Base-by-base conservation (phyloP, 2,329 filamentous ascomycete genomes). In the Apiospora malaysiana region DNA sequence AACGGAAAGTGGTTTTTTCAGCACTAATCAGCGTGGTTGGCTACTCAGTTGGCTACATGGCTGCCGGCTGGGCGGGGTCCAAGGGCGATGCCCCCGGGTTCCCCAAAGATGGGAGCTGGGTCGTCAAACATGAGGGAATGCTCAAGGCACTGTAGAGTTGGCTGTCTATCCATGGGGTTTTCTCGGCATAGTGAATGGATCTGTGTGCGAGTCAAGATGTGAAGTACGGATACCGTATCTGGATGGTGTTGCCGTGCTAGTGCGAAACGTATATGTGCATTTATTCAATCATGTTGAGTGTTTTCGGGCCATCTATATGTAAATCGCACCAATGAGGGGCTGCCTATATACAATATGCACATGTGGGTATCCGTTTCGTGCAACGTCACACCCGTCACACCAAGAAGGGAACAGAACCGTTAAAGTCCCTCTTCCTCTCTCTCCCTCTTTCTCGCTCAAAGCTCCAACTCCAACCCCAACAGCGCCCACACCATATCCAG, bases 11-110 rank as follows among this genome's bases (percentile, higher is more conserved):
- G n/a, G n/a, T n/a, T n/a, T n/a, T n/a, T n/a, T n/a, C n/a, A n/a
- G 7, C 21, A 18, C 51, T 59, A 9, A 59, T 32, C 12, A 16
- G 2, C 4, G 0, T 2, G 42, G 42, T 2, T 45, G 16, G 16
- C 8, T 56, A 32, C 32, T 2, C 21, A 82, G 81, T 82, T 40
- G 78, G 79, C 0, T 83, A 82, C 14, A 81, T 83, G 80, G 76
- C 74, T 0, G 77, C 78, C 46, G 78, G 78, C 1, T 79, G 78
- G 78, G 73, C 76, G 65, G 77, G 77, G 25, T 79, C 76, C 4
- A 56, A 73, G 27, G 56, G 21, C 9, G 72, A 81, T 43, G 70
- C 79, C 0, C 81, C 81, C 2, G 81, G 81, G 0, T 83, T 82
- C n/a, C 81, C 81, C 0, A 75, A 78, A 7, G 76, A 79, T 32